Base-by-base conservation (phyloP, 2,329 filamentous ascomycete species). In the Clarireedia monteithiana region DNA sequence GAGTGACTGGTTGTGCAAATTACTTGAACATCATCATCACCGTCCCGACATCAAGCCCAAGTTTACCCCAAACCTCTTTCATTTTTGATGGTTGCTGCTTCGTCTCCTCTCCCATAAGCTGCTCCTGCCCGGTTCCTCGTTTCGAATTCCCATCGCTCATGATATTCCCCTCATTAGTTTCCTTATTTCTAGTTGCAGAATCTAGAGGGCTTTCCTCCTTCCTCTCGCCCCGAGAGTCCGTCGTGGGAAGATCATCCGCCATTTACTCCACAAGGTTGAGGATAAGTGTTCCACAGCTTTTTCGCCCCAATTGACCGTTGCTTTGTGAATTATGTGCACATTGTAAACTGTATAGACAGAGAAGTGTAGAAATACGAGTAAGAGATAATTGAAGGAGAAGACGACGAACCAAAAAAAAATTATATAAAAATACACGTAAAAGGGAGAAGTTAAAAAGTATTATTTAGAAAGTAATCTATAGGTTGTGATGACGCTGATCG, bases 11-110 rank as follows among this genome's bases (percentile, higher is more conserved):
- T 34, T 34, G 10, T 4, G 30, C 10, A 34, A 34, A 12, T 34
- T 66, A 79, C 77, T 81, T 82, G 65, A 81, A 72, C 79, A 82
- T 82, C 27, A 78, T 50, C 0, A 75, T 76, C 6, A 67, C 64
- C 23, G 60, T 59, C 53, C 77, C 74, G 54, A 78, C 67, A 9
- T 73, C 77, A 6, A 75, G 54, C 12, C 60, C 66, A 39, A 66
- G n/a, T 60, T 72, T 76, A 20, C 63, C 62, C 67, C 73, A 72
- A 50, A 64, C 53, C 39, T 62, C 56, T 57, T 67, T 65, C 0
- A 68, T 14, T 48, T 65, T 66, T 42, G 58, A 68, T 1, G 49
- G 59, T 58, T 58, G 61, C 38, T 58, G 51, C 6, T 62, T 50
- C 44, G 55, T 52, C 46, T 56, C 47, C 39, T 50, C 24, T 23